Base-by-base conservation (phyloP, 225 moss, liverwort and hornwort genomes). In the Polytrichum commune region DNA sequence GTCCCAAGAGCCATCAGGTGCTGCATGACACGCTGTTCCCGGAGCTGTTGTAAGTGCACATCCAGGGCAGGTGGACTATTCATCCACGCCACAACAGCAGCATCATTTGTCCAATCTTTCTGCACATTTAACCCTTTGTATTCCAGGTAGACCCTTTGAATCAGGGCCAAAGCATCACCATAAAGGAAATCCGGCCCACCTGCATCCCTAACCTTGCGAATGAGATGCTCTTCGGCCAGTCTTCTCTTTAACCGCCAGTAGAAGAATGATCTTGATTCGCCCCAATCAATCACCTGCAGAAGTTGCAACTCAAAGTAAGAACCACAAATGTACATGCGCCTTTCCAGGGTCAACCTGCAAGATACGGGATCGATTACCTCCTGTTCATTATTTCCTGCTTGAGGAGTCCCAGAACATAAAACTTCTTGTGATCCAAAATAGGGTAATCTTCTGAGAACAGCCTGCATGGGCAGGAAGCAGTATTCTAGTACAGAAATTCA, bases 241-340 rank as follows among this genome's bases (percentile, higher is more conserved):
- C 98, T 91, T 67, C 98, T 88, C 76, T 83, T 93, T 84, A 98
- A 72, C 56, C 98, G 72, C 55, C 84, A 70, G 78, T 83, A 84
- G 82, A 98, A 98, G 71, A 98, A 98, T 27, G 69, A 60, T 4
- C 97, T 80, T 7, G 94, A 98, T 68, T 92, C 85, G 18, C 75
- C 87, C 97, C 97, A 98, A 54, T 94, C 84, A 66, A 98, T 88
- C 54, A 87, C 87, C 87, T 87, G 69, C 67, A 71, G 13, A 72
- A 62, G 28, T 56, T 2, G 46, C 13, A 66, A 72, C 23, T 38
- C 38, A 38, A 2, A 38, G 38, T 38, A 38, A 38, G 38, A 13
- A 13, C 38, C 10, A 38, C 9, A 38, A 38, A 38, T 33, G 8
- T 33, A 33, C 33, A 33, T 33, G 8, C 33, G 8, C 33, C 8